Percentiles rank a stretch among this genome's conserved stretches.
Evolutionary conservation across 305 asterid species (phyloP).

Genomic region (Fraxinus velutina): DNA sequence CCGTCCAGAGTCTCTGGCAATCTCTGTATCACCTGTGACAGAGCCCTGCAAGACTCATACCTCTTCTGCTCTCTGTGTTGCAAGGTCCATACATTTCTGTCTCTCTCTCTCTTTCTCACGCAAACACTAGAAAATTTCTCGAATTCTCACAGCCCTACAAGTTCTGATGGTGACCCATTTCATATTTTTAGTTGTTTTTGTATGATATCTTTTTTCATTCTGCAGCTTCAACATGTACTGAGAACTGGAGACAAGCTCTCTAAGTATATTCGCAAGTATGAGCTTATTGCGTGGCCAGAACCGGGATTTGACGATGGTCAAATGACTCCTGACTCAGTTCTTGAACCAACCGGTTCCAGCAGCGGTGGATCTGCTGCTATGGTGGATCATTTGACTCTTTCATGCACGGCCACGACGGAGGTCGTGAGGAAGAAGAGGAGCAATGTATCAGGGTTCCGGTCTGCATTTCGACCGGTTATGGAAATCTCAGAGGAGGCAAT

Average conservation of each 20-base stretch:
- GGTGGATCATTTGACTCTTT: constrained; percentile 27
- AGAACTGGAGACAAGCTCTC: constrained; percentile 41
- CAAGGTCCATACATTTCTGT: constrained; percentile 53
- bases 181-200: constrained; percentile 9
- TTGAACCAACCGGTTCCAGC: constrained; percentile 51
- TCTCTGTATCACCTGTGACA: constrained; percentile 56
- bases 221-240: constrained; percentile 55
- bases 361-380: constrained; percentile 32
- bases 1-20: constrained; percentile 43
- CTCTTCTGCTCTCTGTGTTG: constrained; percentile 71
- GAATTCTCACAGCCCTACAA: background rate
- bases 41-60: constrained; percentile 54
- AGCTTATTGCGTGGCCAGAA: constrained; percentile 42
- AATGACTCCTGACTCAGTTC: constrained; percentile 70
- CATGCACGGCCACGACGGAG: constrained; percentile 60
- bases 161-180: constrained; percentile 21
- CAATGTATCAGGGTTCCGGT: constrained; percentile 25
- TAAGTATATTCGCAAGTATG: constrained; percentile 38
- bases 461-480: constrained; percentile 40
- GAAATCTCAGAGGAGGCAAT: constrained; percentile 36
- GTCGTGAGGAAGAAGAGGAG: constrained; percentile 55
- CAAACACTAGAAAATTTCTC: background rate
- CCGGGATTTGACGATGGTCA: constrained; percentile 62
- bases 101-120: background rate
- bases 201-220: background rate